These are phyloP conservation scores for Prillingera fragicola DNA, from an alignment of 1,284 basidiomycete genomes.

Conservation along the genomic window DNA sequence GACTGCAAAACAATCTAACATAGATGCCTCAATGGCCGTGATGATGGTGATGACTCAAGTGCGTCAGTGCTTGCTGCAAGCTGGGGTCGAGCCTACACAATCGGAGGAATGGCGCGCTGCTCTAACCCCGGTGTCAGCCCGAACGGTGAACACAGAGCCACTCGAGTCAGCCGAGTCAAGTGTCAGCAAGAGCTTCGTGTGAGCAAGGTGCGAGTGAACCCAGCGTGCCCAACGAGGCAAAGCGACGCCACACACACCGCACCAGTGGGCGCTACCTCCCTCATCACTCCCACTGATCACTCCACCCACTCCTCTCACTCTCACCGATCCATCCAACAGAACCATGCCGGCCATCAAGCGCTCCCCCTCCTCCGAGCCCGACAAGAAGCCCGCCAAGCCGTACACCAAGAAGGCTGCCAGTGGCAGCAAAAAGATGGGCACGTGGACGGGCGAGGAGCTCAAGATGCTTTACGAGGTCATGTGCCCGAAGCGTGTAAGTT, in stretches of 20 bases:
- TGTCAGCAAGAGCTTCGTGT: too few species aligned
- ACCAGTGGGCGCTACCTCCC: not conserved
- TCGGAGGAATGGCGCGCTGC: too few species aligned
- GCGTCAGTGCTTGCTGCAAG: not conserved
- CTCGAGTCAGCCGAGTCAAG: too few species aligned
- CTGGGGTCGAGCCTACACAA: not conserved
- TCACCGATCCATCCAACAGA: not conserved
- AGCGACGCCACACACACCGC: not conserved
- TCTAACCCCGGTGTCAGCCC: too few species aligned
- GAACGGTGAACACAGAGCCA: too few species aligned
- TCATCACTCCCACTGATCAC: not conserved
- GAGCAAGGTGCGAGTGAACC: too few species aligned
- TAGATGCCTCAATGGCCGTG: too few species aligned
- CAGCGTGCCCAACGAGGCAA: too few species aligned
- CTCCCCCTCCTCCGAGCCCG: not conserved
- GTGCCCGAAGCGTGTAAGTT: constrained; percentile 28
- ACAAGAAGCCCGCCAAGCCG: constrained; percentile 3
- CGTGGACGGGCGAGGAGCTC: constrained; percentile 28
- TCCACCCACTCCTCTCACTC: not conserved
- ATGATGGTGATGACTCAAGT: not conserved
- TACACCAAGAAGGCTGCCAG: constrained; percentile 4
- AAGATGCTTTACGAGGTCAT: constrained; percentile 23
- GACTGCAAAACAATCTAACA: too few species aligned
- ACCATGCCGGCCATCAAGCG: not conserved
- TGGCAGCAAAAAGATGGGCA: constrained; percentile 20